Percentiles rank a stretch among this genome's conserved stretches.
phyloP scores from a whole-genome alignment of 1,284 basidiomycete genomes.

The Moesziomyces aphidis region DNA sequence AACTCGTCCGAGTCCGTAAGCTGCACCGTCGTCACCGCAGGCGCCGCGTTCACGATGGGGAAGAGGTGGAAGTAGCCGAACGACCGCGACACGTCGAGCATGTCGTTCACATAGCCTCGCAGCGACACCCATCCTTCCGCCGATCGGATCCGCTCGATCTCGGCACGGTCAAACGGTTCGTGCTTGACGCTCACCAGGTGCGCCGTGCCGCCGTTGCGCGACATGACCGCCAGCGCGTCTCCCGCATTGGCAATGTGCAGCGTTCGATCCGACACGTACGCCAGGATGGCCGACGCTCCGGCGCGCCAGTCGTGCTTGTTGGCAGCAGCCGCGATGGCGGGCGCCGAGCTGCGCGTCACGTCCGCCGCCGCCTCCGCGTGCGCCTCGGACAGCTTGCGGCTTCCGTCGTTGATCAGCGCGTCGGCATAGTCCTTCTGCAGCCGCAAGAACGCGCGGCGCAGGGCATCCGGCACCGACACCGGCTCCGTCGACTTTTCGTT shows the following conservation, averaged over 20 bases:
- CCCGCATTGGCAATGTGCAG: slow-evolving; percentile 93
- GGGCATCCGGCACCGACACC: slow-evolving; percentile 50
- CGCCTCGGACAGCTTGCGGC: slow-evolving; percentile 49
- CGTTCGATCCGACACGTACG: slow-evolving; percentile 84
- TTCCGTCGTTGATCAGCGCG: slow-evolving; percentile 59
- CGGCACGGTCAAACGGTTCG: slow-evolving; percentile 87
- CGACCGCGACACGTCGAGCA: slow-evolving; percentile 88
- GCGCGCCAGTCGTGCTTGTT: slow-evolving; percentile 61
- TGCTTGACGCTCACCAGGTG: slow-evolving; percentile 83
- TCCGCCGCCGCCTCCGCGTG: slow-evolving; percentile 41
- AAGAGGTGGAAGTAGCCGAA: slow-evolving; percentile 94
- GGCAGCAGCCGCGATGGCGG: slow-evolving; percentile 48
- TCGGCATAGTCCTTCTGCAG: slow-evolving; percentile 64
- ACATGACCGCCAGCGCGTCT: slow-evolving; percentile 88
- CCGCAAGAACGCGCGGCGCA: slow-evolving; percentile 63
- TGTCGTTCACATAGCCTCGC: slow-evolving; percentile 92
- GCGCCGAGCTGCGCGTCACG: slow-evolving; percentile 41
- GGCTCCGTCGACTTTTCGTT: slow-evolving; percentile 32
- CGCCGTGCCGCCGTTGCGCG: slow-evolving; percentile 80
- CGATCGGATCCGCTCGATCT: slow-evolving; percentile 85
- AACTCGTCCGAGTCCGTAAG: slow-evolving; percentile 92
- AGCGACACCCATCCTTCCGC: slow-evolving; percentile 97
- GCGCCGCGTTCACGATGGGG: slow-evolving; percentile 90
- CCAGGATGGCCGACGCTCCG: slow-evolving; percentile 81
- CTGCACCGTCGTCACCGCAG: slow-evolving; percentile 79